Conservation (phyloP, 805 yeast species). For the Lipomyces oligophaga region DNA sequence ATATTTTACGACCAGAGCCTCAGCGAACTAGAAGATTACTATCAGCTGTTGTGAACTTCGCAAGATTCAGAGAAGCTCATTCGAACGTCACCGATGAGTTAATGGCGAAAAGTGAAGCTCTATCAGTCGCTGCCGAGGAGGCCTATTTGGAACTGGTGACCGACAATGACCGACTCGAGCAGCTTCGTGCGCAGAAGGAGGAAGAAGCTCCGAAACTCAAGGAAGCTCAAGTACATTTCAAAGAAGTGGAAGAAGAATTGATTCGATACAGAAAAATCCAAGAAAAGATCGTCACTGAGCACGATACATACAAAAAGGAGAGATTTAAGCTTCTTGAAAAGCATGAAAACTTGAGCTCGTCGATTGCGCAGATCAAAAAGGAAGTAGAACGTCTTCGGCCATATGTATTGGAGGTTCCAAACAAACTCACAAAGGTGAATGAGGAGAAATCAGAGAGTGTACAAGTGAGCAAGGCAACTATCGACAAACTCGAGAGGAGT, state of each 20-base stretch:
- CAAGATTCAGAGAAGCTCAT: constrained; percentile 75
- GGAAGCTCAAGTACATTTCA: constrained; percentile 49
- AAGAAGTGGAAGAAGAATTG: constrained; percentile 57
- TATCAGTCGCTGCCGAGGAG: constrained; percentile 19
- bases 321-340: constrained; percentile 56
- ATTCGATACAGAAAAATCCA: constrained; percentile 58
- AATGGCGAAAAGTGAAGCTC: constrained; percentile 42
- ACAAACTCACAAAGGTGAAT: constrained; percentile 50
- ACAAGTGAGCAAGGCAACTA: constrained; percentile 40
- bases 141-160: constrained; percentile 15
- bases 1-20: constrained; percentile 74
- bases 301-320: constrained; percentile 58
- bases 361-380: constrained; percentile 53
- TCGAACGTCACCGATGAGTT: constrained; percentile 64
- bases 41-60: constrained; percentile 82
- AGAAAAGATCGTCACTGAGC: constrained; percentile 58
- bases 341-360: constrained; percentile 57
- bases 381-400: constrained; percentile 57
- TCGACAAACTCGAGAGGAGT: constrained; percentile 46
- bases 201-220: constrained; percentile 31
- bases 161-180: constrained; percentile 19
- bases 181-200: constrained; percentile 29
- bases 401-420: constrained; percentile 60
- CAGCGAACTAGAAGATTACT: constrained; percentile 58
- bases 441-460: constrained; percentile 50